Base-by-base conservation (phyloP, 2,329 filamentous ascomycete genomes). In the Phialocephala subalpina region DNA sequence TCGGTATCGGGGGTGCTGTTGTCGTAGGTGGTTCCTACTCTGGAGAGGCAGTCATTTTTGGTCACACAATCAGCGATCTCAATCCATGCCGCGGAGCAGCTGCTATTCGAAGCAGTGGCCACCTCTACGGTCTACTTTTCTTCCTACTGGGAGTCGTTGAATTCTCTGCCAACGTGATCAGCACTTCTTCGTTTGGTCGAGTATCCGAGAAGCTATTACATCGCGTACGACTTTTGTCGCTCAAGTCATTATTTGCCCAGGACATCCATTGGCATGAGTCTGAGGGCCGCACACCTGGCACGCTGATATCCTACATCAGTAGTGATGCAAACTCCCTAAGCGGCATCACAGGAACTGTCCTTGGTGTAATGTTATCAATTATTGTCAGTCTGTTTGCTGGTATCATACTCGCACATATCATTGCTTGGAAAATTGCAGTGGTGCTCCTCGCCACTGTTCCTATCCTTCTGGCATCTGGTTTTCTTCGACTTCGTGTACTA, bases 341-440 rank as follows among this genome's bases (percentile, higher is more conserved):
- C 53, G 89, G 87, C 0, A 83, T 93, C 70, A 91, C 87, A 65
- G 91, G 91, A 9, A 90, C 88, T 2, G 88, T 91, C 45, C 82
- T 93, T 63, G 90, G 90, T 8, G 90, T 87, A 0, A 78, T 91
- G 38, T 87, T 92, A 67, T 88, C 90, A 0, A 90, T 92, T 27
- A 73, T 84, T 3, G 83, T 93, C 69, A 93, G 91, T 76, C 86
- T 93, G 47, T 70, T 92, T 8, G 86, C 85, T 0, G 90, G 88
- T 1, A 88, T 93, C 60, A 85, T 90, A 42, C 75, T 93, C 16
- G 87, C 90, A 0, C 89, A 92, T 68, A 87, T 92, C 55, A 82
- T 93, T 58, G 88, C 89, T 3, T 94, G 91, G 91, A 90, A 86
- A 73, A 92, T 94, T 64, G 90, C 90, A 0, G 76, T 94, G 12